Evolutionary conservation across 257 asterid genomes (phyloP), one percentile per base, ranked within the genome.

Genomic region (Plantago elongata): DNA sequence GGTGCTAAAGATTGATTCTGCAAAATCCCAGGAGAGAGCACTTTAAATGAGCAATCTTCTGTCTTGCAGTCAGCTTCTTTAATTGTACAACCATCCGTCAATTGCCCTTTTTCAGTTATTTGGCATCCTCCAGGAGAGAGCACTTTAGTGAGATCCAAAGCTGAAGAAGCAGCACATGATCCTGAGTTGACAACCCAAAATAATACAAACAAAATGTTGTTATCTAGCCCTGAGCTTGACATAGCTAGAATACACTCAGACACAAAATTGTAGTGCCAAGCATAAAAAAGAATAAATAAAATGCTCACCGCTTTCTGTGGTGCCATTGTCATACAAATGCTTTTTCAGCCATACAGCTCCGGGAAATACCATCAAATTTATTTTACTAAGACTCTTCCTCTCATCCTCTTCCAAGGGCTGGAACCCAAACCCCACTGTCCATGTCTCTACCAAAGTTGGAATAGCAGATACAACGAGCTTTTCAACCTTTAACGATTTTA

Each of bases 401-500:
- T 92, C 99, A 8, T 76, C 67, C 59, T 84, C 96, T 72, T 79
- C 86, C 81, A 93, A 70, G 55, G 69, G 87, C 64, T 74, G 64
- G 75, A 93, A 93, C 60, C 96, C 99, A 63, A 93, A 93, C 49
- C 97, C 95, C 7, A 66, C 72, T 1, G 94, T 87, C 99, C 99
- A 93, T 62, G 99, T 93, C 71, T 85, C 96, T 48, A 93, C 87
- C 59, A 87, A 67, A 52, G 74, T 75, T 51, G 99, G 96, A 59
- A 93, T 77, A 42, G 99, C 97, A 59, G 97, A 93, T 75, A 93
- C 67, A 17, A 89, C 87, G 2, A 93, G 92, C 83, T 66, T 83
- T 81, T 83, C 82, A 16, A 93, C 89, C 80, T 89, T 85, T 77
- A 89, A 71, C 45, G 87, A 72, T 69, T 70, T 83, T 45, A 93